Base-by-base conservation (phyloP, 306 rosid species). In the Hippophae rhamnoides region DNA sequence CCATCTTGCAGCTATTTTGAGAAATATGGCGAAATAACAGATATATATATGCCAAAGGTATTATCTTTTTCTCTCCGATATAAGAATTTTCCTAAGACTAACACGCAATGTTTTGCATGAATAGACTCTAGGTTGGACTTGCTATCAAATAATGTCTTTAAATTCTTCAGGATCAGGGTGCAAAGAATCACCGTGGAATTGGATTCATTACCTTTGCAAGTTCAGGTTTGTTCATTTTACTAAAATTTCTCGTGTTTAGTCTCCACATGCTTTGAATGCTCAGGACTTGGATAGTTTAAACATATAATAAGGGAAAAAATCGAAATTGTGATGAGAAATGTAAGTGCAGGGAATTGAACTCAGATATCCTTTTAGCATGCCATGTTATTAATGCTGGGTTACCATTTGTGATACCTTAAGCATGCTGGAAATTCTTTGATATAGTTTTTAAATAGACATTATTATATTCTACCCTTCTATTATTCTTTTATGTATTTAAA, bases 1-100 rank as follows among this genome's bases (percentile, higher is more conserved):
- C 12, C 60, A 25, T 52, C 31, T 71, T 74, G 74, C 95, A 93
- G 99, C 64, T 90, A 93, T 80, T 93, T 93, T 82, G 99, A 86
- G 89, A 86, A 77, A 63, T 93, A 88, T 74, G 99, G 99, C n/a
- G 95, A 93, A 7, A 93, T 93, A 70, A 86, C 94, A 23, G 97
- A 93, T 81, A 69, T 93, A 27, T 93, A 86, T 81, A 89, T 93
- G 99, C 99, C 99, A 5, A 93, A 93, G 99, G 99, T 93, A 67
- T 66, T 64, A 48, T 57, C 51, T 62, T 58, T 63, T 60, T 57
- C 66, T 13, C 54, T 5, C 62, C 43, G 51, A 7, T 8, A 47
- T 47, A 47, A 47, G n/a, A 47, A 47, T 47, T 47, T 47, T 8
- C 13, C 51, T 5, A 10, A 10, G 10, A 10, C 10, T 8, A 53